phyloP scores from a whole-genome alignment of 129 eudicot species.

The Artemisia tridentata region DNA sequence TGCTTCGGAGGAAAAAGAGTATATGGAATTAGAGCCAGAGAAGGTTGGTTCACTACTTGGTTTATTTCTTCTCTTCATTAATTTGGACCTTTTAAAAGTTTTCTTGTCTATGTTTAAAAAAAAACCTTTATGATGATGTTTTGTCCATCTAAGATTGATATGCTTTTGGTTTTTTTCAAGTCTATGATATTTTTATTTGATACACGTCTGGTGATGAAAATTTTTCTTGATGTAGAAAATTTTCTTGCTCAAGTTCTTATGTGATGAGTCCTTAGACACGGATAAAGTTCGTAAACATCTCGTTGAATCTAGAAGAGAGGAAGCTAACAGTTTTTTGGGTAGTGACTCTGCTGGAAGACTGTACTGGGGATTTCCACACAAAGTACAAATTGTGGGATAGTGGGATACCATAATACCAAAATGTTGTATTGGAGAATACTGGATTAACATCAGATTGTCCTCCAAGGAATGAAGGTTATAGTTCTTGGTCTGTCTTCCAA shows the following conservation, averaged over 20 bases:
- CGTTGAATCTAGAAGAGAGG: slow-evolving; percentile 6
- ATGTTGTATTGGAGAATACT: neutral
- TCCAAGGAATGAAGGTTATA: neutral
- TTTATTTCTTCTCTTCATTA: neutral
- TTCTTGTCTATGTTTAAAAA: neutral
- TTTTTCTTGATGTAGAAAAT: slow-evolving; percentile 38
- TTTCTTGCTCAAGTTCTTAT: slow-evolving; percentile 40
- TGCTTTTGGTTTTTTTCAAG: slow-evolving; percentile 2
- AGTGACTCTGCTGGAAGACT: slow-evolving; percentile 44
- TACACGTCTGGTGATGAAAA: neutral
- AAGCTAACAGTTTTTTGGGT: slow-evolving; percentile 39
- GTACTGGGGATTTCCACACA: slow-evolving; percentile 48
- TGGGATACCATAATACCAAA: slow-evolving; percentile 28
- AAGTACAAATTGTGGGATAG: slow-evolving; percentile 27
- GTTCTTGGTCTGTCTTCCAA: slow-evolving; percentile 37
- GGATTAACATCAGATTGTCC: neutral
- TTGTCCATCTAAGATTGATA: neutral
- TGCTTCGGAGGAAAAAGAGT: slow-evolving; percentile 42
- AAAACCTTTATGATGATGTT: slow-evolving; percentile 3
- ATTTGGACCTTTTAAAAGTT: neutral
- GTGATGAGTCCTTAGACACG: slow-evolving; percentile 44
- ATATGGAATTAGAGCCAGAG: slow-evolving; percentile 43
- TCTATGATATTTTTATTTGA: neutral
- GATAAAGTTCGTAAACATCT: slow-evolving; percentile 33
- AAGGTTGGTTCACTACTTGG: slow-evolving; percentile 41